Percentiles rank a stretch among this genome's conserved stretches.
Evolutionary conservation across 2,329 filamentous ascomycete genomes (phyloP).

Genomic region (Microsporum audouinii): DNA sequence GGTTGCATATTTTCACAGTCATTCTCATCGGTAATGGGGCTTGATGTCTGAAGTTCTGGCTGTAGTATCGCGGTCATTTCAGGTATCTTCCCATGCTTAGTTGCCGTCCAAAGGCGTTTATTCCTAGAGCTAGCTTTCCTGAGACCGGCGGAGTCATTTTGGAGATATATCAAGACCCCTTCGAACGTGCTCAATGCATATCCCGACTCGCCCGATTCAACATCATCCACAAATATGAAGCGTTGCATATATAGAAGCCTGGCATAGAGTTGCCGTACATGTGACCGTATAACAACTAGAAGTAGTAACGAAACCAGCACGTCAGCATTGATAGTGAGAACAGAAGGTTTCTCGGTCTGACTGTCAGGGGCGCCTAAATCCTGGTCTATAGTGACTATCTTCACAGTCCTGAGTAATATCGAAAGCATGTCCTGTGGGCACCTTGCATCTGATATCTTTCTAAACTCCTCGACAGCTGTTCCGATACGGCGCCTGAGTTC

Average conservation of each 20-base stretch:
- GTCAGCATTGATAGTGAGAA: constrained; percentile 69
- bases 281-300: constrained; percentile 82
- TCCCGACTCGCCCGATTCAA: constrained; percentile 89
- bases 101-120: constrained; percentile 75
- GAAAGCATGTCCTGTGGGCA: constrained; percentile 86
- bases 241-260: constrained; percentile 89
- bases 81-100: constrained; percentile 61
- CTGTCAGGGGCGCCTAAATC: constrained; percentile 23
- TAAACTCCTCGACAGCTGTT: constrained; percentile 76
- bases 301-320: constrained; percentile 83
- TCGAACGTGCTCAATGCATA: constrained; percentile 95
- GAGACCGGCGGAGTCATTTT: constrained; percentile 67
- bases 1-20: constrained; percentile 17
- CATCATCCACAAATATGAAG: constrained; percentile 95
- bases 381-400: constrained; percentile 56
- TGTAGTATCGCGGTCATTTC: constrained; percentile 72
- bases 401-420: constrained; percentile 66
- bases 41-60: constrained; percentile 44
- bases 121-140: constrained; percentile 79
- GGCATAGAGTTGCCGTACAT: constrained; percentile 76
- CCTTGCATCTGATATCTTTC: constrained; percentile 64
- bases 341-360: constrained; percentile 38
- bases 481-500: constrained; percentile 66
- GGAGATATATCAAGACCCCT: constrained; percentile 79
- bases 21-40: constrained; percentile 19